A percentile compares a stretch with the other conserved stretches of the same genome.
Evolutionary conservation across 108 stramenopile species (phyloP).

Genomic region (Thalassiosira profunda): DNA sequence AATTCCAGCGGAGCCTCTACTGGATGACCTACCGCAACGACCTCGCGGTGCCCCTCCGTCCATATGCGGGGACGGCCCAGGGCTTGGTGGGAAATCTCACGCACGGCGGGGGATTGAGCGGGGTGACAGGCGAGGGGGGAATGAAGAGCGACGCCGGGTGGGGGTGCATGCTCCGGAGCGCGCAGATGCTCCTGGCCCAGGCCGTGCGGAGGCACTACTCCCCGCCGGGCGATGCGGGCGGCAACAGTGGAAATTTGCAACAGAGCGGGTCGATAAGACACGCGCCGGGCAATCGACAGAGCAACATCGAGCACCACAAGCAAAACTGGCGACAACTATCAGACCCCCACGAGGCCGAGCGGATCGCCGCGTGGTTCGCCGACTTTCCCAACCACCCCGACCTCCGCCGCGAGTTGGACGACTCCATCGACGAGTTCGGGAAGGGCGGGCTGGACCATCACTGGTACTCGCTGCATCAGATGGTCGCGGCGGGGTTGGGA

Average conservation of each 20-base stretch:
- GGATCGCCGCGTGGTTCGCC: constrained; percentile 78
- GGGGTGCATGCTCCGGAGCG: constrained; percentile 99
- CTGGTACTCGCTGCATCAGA: constrained; percentile 86
- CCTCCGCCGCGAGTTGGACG: not conserved
- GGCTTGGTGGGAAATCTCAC: not conserved
- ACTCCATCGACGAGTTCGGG: not conserved
- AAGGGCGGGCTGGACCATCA: constrained; percentile 16
- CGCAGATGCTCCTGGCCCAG: constrained; percentile 96
- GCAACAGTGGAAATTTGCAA: no score
- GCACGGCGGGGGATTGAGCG: constrained; percentile 6
- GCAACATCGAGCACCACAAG: not conserved
- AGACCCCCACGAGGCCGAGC: constrained; percentile 21
- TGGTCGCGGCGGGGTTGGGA: constrained; percentile 83
- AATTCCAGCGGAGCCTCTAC: constrained; percentile 55
- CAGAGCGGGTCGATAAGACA: not conserved
- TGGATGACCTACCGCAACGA: constrained; percentile 85
- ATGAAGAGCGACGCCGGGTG: constrained; percentile 95
- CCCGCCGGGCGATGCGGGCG: no score
- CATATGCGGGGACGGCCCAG: not conserved
- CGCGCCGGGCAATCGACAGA: not conserved
- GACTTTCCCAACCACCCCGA: constrained; percentile 66
- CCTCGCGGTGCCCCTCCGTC: constrained; percentile 19
- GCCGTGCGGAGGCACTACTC: constrained; percentile 79
- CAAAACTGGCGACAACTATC: not conserved
- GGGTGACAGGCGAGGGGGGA: constrained; percentile 2